Conservation (phyloP, 768 basidiomycete genomes). For the Lactarius deliciosus region DNA sequence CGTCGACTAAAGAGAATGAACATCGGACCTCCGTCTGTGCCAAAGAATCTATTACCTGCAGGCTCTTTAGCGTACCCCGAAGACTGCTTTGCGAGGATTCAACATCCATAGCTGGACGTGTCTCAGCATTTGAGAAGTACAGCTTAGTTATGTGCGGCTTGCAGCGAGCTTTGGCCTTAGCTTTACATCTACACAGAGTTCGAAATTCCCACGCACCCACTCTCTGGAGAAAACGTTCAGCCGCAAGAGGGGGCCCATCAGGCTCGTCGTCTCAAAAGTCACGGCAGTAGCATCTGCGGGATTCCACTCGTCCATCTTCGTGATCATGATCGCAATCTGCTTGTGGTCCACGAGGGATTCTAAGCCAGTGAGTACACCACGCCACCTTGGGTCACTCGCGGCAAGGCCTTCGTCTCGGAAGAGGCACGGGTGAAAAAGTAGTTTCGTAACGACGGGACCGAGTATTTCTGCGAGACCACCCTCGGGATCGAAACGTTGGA, state of each 20-base stretch:
- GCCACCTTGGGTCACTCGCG: constrained; percentile 78
- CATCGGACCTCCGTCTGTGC: background rate
- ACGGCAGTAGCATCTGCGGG: constrained; percentile 57
- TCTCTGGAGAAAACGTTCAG: constrained; percentile 86
- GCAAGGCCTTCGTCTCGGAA: constrained; percentile 66
- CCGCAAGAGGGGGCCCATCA: constrained; percentile 83
- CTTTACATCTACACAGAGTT: constrained; percentile 1
- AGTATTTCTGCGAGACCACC: constrained; percentile 77
- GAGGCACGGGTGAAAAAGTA: constrained; percentile 65
- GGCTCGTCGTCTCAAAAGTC: constrained; percentile 60
- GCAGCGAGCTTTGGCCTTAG: constrained; percentile 18
- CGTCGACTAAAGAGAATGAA: constrained; percentile 47
- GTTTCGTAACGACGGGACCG: constrained; percentile 62
- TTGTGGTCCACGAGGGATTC: constrained; percentile 81
- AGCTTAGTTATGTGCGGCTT: constrained; percentile 74
- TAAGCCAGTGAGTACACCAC: constrained; percentile 78
- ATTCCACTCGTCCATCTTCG: constrained; percentile 71
- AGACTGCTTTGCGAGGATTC: constrained; percentile 84
- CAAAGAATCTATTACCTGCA: constrained; percentile 56
- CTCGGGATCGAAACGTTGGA: constrained; percentile 74
- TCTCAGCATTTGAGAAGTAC: constrained; percentile 87
- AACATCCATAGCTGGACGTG: constrained; percentile 68
- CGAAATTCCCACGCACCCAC: constrained; percentile 57
- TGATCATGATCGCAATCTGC: constrained; percentile 78
- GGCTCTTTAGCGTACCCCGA: constrained; percentile 77